Evolutionary conservation across 1,139 yeast species (phyloP).

Genomic region (Blastobotrys elegans): DNA sequence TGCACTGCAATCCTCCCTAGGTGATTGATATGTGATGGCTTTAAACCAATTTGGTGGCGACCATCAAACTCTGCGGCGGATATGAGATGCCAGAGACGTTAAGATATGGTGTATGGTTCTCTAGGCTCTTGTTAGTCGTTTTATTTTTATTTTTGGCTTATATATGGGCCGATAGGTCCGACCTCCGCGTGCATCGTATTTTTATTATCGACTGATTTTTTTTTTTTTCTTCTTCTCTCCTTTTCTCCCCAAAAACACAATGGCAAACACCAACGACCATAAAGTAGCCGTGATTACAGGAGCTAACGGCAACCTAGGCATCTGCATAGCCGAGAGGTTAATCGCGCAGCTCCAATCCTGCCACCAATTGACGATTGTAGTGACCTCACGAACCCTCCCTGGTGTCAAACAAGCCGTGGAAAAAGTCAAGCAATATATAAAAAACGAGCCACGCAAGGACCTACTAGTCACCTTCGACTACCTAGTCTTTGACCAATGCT

Average conservation of each 20-base stretch:
- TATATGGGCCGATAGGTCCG: too few relatives aligned
- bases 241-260: too few relatives aligned
- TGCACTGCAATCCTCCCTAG: too few relatives aligned
- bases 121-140: too few relatives aligned
- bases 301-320: slow-evolving; percentile 69
- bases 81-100: too few relatives aligned
- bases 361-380: slow-evolving; percentile 64
- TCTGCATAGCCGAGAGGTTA: slow-evolving; percentile 75
- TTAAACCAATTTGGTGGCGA: too few relatives aligned
- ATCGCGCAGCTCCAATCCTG: slow-evolving; percentile 52
- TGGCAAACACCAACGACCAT: background rate
- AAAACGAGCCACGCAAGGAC: slow-evolving; percentile 33
- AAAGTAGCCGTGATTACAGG: slow-evolving; percentile 55
- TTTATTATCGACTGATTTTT: background rate
- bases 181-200: too few relatives aligned
- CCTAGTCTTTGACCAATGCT: slow-evolving; percentile 77
- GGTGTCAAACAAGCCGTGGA: slow-evolving; percentile 74
- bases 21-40: too few relatives aligned
- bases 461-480: slow-evolving; percentile 73
- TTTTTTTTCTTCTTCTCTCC: background rate
- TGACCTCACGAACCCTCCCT: slow-evolving; percentile 84
- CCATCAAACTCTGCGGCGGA: too few relatives aligned
- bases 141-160: too few relatives aligned
- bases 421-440: slow-evolving; percentile 45
- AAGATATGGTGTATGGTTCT: too few relatives aligned